Evolutionary conservation across 1,284 basidiomycete genomes (phyloP).

Genomic region (Hypsizygus ulmarius): DNA sequence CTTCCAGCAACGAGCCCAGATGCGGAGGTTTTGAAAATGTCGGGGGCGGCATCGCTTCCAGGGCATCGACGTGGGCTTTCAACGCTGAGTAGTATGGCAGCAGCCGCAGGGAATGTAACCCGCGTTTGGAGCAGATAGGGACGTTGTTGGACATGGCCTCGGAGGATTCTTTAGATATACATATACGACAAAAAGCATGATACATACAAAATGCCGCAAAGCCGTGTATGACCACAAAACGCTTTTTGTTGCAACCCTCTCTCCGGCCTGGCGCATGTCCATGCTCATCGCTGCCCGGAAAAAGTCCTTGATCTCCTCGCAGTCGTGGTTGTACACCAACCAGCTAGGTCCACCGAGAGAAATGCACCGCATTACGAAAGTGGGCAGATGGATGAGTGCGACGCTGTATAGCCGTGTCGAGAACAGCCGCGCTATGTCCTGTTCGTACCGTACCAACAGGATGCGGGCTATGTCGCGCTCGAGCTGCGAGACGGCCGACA

Average conservation of each 20-base stretch:
- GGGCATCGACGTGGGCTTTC: constrained; percentile 54
- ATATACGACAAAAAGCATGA: constrained; percentile 8
- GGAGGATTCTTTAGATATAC: neutral
- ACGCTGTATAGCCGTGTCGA: constrained; percentile 64
- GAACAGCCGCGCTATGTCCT: constrained; percentile 67
- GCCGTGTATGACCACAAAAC: constrained; percentile 75
- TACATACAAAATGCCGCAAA: constrained; percentile 63
- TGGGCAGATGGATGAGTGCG: constrained; percentile 60
- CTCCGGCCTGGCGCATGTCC: constrained; percentile 71
- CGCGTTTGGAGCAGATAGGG: constrained; percentile 56
- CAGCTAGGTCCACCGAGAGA: constrained; percentile 60
- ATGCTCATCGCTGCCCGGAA: constrained; percentile 63
- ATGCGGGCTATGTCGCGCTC: constrained; percentile 63
- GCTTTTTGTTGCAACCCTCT: constrained; percentile 72
- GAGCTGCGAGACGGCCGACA: constrained; percentile 56
- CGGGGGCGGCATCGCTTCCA: constrained; percentile 54
- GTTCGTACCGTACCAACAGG: constrained; percentile 62
- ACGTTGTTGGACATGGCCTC: constrained; percentile 69
- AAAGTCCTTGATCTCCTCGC: constrained; percentile 68
- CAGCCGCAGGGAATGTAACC: constrained; percentile 61
- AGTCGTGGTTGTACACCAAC: constrained; percentile 61
- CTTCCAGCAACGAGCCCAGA: constrained; percentile 53
- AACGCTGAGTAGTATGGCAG: constrained; percentile 58
- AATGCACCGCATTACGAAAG: constrained; percentile 60
- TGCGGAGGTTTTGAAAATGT: constrained; percentile 62